Evolutionary conservation across 768 basidiomycete genomes (phyloP), one percentile per base, ranked within the genome.

Genomic region (Leccinum olivaceopallidum): DNA sequence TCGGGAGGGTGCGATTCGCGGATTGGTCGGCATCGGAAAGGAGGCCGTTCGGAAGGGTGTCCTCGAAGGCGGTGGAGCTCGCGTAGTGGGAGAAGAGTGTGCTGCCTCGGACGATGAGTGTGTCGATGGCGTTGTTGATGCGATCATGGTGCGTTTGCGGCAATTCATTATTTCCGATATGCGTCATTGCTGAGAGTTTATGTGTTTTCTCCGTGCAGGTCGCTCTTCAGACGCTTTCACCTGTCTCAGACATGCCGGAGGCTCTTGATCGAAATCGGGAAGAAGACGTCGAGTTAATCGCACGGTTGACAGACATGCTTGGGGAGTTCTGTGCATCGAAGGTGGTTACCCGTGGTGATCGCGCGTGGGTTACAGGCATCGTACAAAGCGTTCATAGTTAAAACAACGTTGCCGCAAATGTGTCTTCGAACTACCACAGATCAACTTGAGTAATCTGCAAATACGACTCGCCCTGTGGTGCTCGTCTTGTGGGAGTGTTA

Each of bases 1-100:
- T 7, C 82, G 94, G 57, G 92, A 95, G 74, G 94, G 96, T 48
- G 92, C 95, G 0, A 86, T 98, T 37, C 85, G 94, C 2, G 94
- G 94, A 18, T 80, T 97, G 32, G 81, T 91, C 24, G 90, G 89
- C 16, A 87, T 95, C 3, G 93, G 93, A 0, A 88, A 91, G 66
- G 91, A 93, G 63, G 92, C 92, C 10, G 85, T 94, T 8, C 77
- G 89, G 42, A 90, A 93, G 71, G 92, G 92, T 1, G 76, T 94
- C 12, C 81, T 94, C 2, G 90, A 91, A 63, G 88, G 90, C 20
- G 88, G 90, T 3, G 92, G 92, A 16, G 89, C 89, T 6, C 85
- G 83, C 56, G 83, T 89, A 5, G 83, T 94, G 4, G 90, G 87
- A 4, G 84, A 80, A 44, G 90, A 92, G 69, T 86, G 83, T 62